Conservation (phyloP, 2,329 filamentous ascomycete genomes). For the Saccharata proteae region DNA sequence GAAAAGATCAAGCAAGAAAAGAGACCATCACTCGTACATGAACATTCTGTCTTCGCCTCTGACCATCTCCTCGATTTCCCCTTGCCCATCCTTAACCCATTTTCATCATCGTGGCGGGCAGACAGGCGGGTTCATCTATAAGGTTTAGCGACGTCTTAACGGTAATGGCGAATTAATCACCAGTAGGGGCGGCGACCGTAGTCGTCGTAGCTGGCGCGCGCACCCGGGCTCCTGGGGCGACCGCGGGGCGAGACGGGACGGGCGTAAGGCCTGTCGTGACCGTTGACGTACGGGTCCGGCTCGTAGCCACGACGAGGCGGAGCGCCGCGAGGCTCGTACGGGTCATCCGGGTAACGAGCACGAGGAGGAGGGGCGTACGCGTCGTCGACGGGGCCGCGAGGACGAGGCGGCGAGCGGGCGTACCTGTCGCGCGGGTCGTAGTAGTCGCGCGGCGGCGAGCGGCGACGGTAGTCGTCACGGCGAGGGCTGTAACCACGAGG, state of each 20-base stretch:
- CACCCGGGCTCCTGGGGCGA: conserved; percentile 41
- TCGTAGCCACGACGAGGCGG: conserved; percentile 45
- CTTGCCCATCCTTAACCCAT: too few relatives aligned
- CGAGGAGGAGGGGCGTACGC: conserved; percentile 61
- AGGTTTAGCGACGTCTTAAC: background rate
- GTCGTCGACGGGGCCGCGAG: conserved; percentile 57
- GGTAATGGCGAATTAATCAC: conserved; percentile 16
- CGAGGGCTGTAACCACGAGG: conserved; percentile 76
- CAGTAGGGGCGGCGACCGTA: conserved; percentile 42
- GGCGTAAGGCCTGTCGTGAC: conserved; percentile 41
- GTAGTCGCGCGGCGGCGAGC: conserved; percentile 66
- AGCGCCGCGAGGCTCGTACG: conserved; percentile 47
- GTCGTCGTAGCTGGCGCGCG: conserved; percentile 44
- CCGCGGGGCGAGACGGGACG: conserved; percentile 32
- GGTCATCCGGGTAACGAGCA: conserved; percentile 57
- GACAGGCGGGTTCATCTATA: too few relatives aligned
- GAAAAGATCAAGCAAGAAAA: too few relatives aligned
- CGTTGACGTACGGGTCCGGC: conserved; percentile 48
- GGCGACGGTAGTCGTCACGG: conserved; percentile 78
- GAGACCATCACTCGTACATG: too few relatives aligned
- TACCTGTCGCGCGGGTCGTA: conserved; percentile 71
- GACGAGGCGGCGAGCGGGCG: conserved; percentile 59
- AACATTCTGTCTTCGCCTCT: too few relatives aligned
- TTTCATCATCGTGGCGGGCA: too few relatives aligned
- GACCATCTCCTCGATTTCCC: too few relatives aligned